A percentile compares a stretch with the other conserved stretches of the same genome.
Evolutionary conservation across 1,284 basidiomycete species (phyloP).

Genomic region (Coniophora puteana): DNA sequence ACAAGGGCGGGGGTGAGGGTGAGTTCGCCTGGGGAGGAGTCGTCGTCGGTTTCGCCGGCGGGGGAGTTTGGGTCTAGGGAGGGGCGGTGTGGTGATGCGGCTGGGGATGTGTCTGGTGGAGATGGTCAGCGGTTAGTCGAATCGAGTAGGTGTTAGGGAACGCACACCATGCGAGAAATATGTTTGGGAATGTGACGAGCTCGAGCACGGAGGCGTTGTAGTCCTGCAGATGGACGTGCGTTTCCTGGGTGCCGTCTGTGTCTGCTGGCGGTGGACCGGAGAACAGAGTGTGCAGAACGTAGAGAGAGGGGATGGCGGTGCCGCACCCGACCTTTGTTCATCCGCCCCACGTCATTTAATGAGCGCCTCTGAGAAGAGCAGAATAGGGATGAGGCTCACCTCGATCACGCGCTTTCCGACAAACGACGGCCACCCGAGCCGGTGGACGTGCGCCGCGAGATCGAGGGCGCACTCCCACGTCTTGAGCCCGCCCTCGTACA

Average conservation of each 20-base stretch:
- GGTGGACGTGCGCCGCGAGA: slow-evolving; percentile 60
- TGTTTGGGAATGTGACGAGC: slow-evolving; percentile 85
- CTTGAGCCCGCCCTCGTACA: slow-evolving; percentile 96
- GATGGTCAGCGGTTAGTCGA: slow-evolving; percentile 1
- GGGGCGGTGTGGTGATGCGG: slow-evolving; percentile 38
- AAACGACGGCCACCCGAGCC: slow-evolving; percentile 17
- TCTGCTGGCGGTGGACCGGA: slow-evolving; percentile 20
- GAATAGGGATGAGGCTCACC: slow-evolving; percentile 35
- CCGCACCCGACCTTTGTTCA: slow-evolving; percentile 82
- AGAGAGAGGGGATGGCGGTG: slow-evolving; percentile 82
- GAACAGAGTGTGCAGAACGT: slow-evolving; percentile 66
- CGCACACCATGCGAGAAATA: slow-evolving; percentile 85
- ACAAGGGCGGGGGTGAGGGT: slow-evolving; percentile 62
- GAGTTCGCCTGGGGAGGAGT: slow-evolving; percentile 45
- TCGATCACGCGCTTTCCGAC: slow-evolving; percentile 60
- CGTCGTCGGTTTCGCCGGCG: not conserved
- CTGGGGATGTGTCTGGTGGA: slow-evolving; percentile 45
- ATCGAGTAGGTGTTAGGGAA: slow-evolving; percentile 15
- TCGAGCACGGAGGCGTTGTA: slow-evolving; percentile 86
- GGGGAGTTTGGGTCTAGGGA: slow-evolving; percentile 11
- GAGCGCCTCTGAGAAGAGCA: too few species aligned
- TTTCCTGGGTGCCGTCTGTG: too few species aligned
- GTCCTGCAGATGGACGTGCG: slow-evolving; percentile 85
- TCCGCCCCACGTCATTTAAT: slow-evolving; percentile 4
- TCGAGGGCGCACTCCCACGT: slow-evolving; percentile 98